Conservation (phyloP, 1,284 basidiomycete species). For the Tilletia setariae region DNA sequence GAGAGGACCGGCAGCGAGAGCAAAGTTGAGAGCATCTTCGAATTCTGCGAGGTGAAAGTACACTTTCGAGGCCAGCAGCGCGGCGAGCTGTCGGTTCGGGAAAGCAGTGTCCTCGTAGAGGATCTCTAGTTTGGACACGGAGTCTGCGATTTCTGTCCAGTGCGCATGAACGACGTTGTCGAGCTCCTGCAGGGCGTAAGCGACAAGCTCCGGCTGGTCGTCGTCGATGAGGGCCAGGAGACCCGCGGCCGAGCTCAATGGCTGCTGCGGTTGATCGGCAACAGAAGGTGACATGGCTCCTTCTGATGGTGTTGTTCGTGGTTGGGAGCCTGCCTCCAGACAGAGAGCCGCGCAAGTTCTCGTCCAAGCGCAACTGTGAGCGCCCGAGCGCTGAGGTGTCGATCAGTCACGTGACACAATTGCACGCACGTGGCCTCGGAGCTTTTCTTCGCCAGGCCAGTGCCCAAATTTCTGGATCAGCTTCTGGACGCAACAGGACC, state of each 20-base stretch:
- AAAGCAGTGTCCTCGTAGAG: slow-evolving; percentile 50
- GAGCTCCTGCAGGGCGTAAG: slow-evolving; percentile 51
- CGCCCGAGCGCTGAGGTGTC: too few species aligned
- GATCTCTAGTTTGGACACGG: slow-evolving; percentile 50
- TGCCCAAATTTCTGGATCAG: not conserved
- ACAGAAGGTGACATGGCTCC: slow-evolving; percentile 6
- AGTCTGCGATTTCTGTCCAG: slow-evolving; percentile 54
- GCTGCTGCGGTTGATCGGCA: slow-evolving; percentile 1
- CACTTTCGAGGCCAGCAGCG: slow-evolving; percentile 52
- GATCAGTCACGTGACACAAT: not conserved
- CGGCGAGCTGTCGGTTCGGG: slow-evolving; percentile 48
- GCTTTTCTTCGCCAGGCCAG: not conserved
- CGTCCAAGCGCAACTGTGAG: not conserved
- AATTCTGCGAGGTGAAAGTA: slow-evolving; percentile 54
- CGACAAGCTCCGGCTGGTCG: slow-evolving; percentile 49
- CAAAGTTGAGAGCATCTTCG: slow-evolving; percentile 52
- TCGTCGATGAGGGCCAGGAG: slow-evolving; percentile 52
- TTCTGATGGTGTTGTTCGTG: not conserved
- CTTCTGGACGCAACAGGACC: not conserved
- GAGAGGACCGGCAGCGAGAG: slow-evolving; percentile 48
- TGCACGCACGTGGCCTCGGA: not conserved
- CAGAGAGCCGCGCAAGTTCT: not conserved
- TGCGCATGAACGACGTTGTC: slow-evolving; percentile 48
- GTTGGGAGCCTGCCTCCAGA: not conserved
- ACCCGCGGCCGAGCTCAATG: slow-evolving; percentile 30